Conservation (phyloP, 306 rosid genomes). For the Medicago truncatula region MtrunA17r5.0-ANR NC_053049.1:43605001-43605500, state of each 20-base stretch:
- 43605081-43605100: too few relatives aligned
- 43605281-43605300: slow-evolving; percentile 69
- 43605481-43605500: slow-evolving; percentile 16
- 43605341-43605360: slow-evolving; percentile 8
- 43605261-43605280: slow-evolving; percentile 53
- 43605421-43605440: not conserved
- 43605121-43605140: not conserved
- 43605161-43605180: slow-evolving; percentile 1
- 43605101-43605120: too few relatives aligned
- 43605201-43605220: slow-evolving; percentile 15
- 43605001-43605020: too few relatives aligned
- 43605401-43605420: not conserved
- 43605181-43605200: slow-evolving; percentile 9
- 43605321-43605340: slow-evolving; percentile 16
- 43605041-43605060: too few relatives aligned
- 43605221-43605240: not conserved
- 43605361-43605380: slow-evolving; percentile 13
- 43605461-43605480: slow-evolving; percentile 10
- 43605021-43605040: too few relatives aligned
- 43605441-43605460: not conserved
- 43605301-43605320: slow-evolving; percentile 92
- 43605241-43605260: slow-evolving; percentile 16
- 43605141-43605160: slow-evolving; percentile 19
- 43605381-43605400: not conserved
- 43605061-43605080: too few relatives aligned